These are phyloP conservation scores for Russula abietina DNA, from an alignment of 768 basidiomycete genomes.

Conservation along the genomic window DNA sequence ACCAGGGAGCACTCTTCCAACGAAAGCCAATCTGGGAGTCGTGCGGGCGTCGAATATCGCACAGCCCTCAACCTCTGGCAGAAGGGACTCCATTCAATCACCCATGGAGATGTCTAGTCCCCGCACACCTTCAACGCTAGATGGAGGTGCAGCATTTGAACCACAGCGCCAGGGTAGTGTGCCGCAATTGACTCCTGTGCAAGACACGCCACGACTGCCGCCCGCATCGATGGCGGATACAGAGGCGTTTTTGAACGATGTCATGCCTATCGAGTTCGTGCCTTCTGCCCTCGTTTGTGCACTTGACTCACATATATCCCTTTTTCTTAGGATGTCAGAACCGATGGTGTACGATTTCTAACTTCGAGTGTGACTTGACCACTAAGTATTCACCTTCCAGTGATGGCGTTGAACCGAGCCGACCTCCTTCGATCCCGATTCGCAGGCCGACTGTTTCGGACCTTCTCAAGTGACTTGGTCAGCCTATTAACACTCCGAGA, in stretches of 20 bases:
- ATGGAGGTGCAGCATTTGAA: neutral
- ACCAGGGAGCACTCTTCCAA: constrained; percentile 20
- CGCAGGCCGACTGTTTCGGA: constrained; percentile 27
- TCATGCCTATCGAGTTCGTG: constrained; percentile 41
- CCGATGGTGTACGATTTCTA: constrained; percentile 12
- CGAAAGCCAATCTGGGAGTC: constrained; percentile 16
- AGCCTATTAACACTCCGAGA: neutral
- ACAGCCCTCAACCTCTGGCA: constrained; percentile 3
- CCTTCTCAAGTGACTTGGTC: constrained; percentile 22
- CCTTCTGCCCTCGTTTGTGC: neutral
- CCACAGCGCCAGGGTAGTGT: neutral
- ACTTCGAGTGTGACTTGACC: neutral
- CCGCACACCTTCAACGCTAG: neutral
- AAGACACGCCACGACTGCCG: constrained; percentile 13
- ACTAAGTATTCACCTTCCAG: neutral
- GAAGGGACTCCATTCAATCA: constrained; percentile 4
- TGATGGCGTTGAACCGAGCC: neutral
- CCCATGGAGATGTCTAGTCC: neutral
- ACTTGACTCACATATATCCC: neutral
- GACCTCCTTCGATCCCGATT: constrained; percentile 3
- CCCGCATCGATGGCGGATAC: constrained; percentile 26
- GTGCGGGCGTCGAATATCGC: neutral
- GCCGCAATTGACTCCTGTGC: neutral
- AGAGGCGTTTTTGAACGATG: constrained; percentile 34
- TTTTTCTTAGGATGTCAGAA: constrained; percentile 3